Conservation (phyloP, 768 basidiomycete species). For the Boletus rubroflammeus region DNA sequence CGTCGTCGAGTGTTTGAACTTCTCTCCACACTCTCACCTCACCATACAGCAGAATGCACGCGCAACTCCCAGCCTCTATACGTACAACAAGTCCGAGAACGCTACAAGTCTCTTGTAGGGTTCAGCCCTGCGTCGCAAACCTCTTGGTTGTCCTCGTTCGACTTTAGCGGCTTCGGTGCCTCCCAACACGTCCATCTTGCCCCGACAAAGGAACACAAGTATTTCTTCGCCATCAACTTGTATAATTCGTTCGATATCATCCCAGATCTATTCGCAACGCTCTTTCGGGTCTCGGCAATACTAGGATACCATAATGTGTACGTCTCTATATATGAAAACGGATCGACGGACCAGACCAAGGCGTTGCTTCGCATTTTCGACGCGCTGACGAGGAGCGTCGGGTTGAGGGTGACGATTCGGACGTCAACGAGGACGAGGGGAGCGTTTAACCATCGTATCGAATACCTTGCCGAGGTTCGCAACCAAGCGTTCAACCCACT, state of each 20-base stretch:
- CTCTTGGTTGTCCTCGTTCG: slow-evolving; percentile 60
- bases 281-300: slow-evolving; percentile 89
- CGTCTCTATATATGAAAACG: slow-evolving; percentile 99
- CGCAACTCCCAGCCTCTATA: slow-evolving; percentile 82
- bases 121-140: slow-evolving; percentile 56
- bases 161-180: slow-evolving; percentile 42
- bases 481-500: slow-evolving; percentile 96
- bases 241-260: slow-evolving; percentile 99
- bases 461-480: slow-evolving; percentile 99
- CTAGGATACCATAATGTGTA: slow-evolving; percentile 98
- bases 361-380: slow-evolving; percentile 94
- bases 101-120: slow-evolving; percentile 82
- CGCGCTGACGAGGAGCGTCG: slow-evolving; percentile 83
- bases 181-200: slow-evolving; percentile 36
- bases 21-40: slow-evolving; percentile 81
- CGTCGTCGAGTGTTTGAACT: slow-evolving; percentile 83
- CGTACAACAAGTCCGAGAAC: slow-evolving; percentile 75
- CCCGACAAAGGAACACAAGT: slow-evolving; percentile 78
- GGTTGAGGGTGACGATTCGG: slow-evolving; percentile 89
- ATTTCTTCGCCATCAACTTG: slow-evolving; percentile 98
- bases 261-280: slow-evolving; percentile 93
- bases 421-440: slow-evolving; percentile 91
- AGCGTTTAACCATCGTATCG: slow-evolving; percentile 98
- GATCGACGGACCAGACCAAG: slow-evolving; percentile 98
- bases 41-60: slow-evolving; percentile 92